Conservation (phyloP, 148 eudicot genomes). For the Camellia japonica region DNA sequence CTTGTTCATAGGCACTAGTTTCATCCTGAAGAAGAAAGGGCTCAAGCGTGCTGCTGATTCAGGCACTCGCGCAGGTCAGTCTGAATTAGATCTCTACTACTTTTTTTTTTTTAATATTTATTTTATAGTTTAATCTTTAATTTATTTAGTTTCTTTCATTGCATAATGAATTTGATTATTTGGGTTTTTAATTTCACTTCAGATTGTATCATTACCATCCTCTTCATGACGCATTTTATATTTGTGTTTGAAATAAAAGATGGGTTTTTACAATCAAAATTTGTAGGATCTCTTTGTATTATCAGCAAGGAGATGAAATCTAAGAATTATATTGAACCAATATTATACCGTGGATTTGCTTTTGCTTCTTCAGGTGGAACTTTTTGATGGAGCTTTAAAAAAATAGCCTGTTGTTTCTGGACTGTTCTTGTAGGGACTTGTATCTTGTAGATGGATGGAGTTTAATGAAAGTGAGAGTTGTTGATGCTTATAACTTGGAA, state of each 20-base stretch:
- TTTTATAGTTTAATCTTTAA: not conserved
- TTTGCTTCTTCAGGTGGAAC: not conserved
- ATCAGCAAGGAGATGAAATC: not conserved
- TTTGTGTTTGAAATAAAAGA: not conserved
- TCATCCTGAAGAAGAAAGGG: conserved; percentile 88
- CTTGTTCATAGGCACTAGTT: conserved; percentile 74
- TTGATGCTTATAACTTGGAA: not conserved
- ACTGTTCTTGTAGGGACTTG: not conserved
- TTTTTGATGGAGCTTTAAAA: not conserved
- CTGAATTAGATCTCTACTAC: not conserved
- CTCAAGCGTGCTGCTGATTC: conserved; percentile 75
- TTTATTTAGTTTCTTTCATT: not conserved
- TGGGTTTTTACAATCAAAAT: not conserved
- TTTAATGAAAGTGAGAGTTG: not conserved
- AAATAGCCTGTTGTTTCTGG: not conserved
- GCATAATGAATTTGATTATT: not conserved
- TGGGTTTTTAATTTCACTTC: not conserved
- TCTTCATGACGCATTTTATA: not conserved
- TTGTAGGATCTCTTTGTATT: not conserved
- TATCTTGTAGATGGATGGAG: not conserved
- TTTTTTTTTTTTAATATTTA: not conserved
- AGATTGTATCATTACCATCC: not conserved
- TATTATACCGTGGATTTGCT: not conserved
- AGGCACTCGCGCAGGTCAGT: conserved; percentile 72
- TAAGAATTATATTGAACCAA: not conserved